Evolutionary conservation across 164 flowering plant genomes (phyloP), one percentile per base, ranked within the genome.

Genomic region (Saururus chinensis): DNA sequence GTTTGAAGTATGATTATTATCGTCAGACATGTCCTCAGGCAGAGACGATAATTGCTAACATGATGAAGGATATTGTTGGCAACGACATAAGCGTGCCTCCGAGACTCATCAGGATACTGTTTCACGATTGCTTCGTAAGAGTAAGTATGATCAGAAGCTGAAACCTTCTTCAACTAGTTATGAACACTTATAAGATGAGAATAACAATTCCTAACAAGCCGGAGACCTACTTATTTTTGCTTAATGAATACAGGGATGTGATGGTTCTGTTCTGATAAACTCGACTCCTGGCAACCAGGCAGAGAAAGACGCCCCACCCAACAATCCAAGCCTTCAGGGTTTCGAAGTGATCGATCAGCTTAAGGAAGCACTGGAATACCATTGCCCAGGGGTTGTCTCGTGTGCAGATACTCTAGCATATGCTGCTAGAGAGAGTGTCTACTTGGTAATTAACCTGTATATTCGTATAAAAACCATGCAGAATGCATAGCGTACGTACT

Each of bases 71-170:
- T 57, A 60, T 71, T 61, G 57, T 76, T 25, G 19, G 14, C 4
- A 25, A 63, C 20, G 80, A 73, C 60, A 24, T 19, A 7, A 66
- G 66, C 0, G 64, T 76, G 57, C 75, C 77, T 35, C 52, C 80
- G 7, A 64, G 70, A 63, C 22, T 76, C 19, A 61, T 76, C 64
- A 73, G 80, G 52, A 49, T 76, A 66, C 80, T 70, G 48, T 76
- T 76, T 73, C 80, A 76, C 20, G 80, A 76, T 45, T 76, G 80
- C 56, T 70, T 69, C 41, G 77, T 76, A 17, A 64, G 78, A 71
- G 75, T 75, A 69, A 35, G 64, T 59, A 10, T 23, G n/a, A 17
- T 11, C 10, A 23, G 14, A 14, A 16, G 19, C 59, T 56, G 37
- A 53, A 10, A 11, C 22, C 25, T 17, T 53, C 10, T 20, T 19